Evolutionary conservation across 352 stramenopile genomes (phyloP).

Genomic region (Phytophthora sp.): DNA sequence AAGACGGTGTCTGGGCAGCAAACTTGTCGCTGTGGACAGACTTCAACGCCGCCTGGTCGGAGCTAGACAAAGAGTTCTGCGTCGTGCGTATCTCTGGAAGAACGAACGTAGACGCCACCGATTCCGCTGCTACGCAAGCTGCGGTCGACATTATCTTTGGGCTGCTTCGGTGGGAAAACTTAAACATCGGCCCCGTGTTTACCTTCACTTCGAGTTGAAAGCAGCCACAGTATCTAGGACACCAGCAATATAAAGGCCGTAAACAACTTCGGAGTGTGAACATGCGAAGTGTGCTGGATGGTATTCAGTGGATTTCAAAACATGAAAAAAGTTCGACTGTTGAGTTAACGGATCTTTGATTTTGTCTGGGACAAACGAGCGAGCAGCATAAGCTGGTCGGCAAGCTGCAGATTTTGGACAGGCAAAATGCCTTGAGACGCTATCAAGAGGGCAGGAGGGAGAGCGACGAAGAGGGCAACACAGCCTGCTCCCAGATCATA

Average conservation of each 20-base stretch:
- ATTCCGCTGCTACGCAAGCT: slow-evolving; percentile 25
- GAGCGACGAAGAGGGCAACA: slow-evolving; percentile 43
- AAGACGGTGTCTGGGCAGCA: slow-evolving; percentile 33
- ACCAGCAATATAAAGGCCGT: background rate
- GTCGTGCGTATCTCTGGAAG: slow-evolving; percentile 29
- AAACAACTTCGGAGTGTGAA: background rate
- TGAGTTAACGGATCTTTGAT: slow-evolving; percentile 9
- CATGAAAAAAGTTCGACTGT: slow-evolving; percentile 16
- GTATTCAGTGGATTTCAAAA: slow-evolving; percentile 22
- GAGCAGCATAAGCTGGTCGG: slow-evolving; percentile 6
- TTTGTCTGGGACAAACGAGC: slow-evolving; percentile 3
- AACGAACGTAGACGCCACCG: slow-evolving; percentile 25
- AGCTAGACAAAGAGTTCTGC: slow-evolving; percentile 23
- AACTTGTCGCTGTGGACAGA: slow-evolving; percentile 43
- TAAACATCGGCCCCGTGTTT: slow-evolving; percentile 53
- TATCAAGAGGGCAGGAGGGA: slow-evolving; percentile 30
- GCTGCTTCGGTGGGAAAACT: slow-evolving; percentile 60
- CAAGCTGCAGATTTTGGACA: background rate
- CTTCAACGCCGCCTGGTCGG: slow-evolving; percentile 25
- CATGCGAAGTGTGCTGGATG: slow-evolving; percentile 5
- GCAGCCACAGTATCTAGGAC: background rate
- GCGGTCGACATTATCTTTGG: slow-evolving; percentile 55
- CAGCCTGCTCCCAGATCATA: slow-evolving; percentile 61
- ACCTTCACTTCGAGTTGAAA: slow-evolving; percentile 34
- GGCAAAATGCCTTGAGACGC: background rate